Evolutionary conservation across 1,139 yeast species (phyloP), one percentile per base, ranked within the genome.

Genomic region (Pichia sp.): DNA sequence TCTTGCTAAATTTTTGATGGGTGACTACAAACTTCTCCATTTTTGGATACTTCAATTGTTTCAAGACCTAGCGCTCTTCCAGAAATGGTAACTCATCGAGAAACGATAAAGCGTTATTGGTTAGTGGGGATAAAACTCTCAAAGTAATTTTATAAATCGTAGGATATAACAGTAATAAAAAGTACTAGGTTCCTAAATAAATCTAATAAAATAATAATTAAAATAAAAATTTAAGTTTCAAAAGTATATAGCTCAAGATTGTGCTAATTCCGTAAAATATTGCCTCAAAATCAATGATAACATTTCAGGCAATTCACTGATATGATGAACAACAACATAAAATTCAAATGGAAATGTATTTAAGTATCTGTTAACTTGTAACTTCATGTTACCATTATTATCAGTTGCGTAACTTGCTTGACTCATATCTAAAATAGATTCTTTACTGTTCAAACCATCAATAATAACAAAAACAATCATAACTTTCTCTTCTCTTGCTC

Each of bases 311-410:
- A 94, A 74, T 67, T 92, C 97, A 42, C 76, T 75, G 54, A 94
- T 86, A 61, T 92, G 82, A 59, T 87, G 82, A 36, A 94, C 97
- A 58, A 94, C 92, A 52, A 92, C 96, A 61, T 90, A 94, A 65
- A 85, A 92, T 62, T 94, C 97, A 68, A 94, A 94, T 58, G 98
- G 97, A 80, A 94, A 94, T 25, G 86, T 79, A 58, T 92, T 97
- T 68, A 94, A 74, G 60, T 94, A 94, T 59, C 83, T 85, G 52
- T 80, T 84, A 53, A 94, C 94, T 63, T 84, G 77, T 55, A 94
- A 71, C 41, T 77, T 77, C 79, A 80, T 75, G 49, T 77, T 77
- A 3, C 97, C 97, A 45, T 73, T 72, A n/a, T 68, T 73, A 55
- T 81, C 84, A 35, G 86, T 80, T 18, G 77, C 73, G 61, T 90